These are phyloP conservation scores for Cyberlindnera subsufficiens DNA, from an alignment of 805 yeast species.

Conservation along the genomic window DNA sequence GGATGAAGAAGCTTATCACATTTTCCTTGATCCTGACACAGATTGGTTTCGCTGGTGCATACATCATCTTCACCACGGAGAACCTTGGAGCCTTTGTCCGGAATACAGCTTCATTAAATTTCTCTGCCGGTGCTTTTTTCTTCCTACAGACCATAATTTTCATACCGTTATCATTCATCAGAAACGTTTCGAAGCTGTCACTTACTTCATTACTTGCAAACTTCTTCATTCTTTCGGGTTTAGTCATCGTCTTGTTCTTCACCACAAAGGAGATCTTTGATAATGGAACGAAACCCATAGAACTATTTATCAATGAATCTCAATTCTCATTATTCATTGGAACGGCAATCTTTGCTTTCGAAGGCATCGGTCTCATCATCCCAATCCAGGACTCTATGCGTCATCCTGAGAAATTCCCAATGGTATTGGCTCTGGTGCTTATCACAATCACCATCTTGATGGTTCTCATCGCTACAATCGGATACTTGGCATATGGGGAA, in stretches of 20 bases:
- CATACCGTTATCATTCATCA: conserved; percentile 62
- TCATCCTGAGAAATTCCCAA: conserved; percentile 66
- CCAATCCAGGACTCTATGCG: conserved; percentile 82
- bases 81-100: conserved; percentile 58
- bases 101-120: conserved; percentile 39
- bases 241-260: conserved; percentile 57
- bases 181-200: conserved; percentile 74
- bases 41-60: conserved; percentile 76
- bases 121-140: conserved; percentile 42
- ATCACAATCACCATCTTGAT: conserved; percentile 57
- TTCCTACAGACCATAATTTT: conserved; percentile 50
- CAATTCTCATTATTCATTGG: conserved; percentile 73
- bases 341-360: conserved; percentile 83
- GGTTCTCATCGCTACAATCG: conserved; percentile 58
- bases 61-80: conserved; percentile 72
- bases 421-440: conserved; percentile 56
- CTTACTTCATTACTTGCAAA: conserved; percentile 69
- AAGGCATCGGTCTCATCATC: conserved; percentile 76
- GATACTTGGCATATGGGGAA: conserved; percentile 66
- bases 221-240: conserved; percentile 59
- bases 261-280: conserved; percentile 39
- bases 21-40: conserved; percentile 65
- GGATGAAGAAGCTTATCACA: conserved; percentile 60
- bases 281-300: conserved; percentile 46
- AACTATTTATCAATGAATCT: conserved; percentile 43